Conservation (phyloP, 2,329 filamentous ascomycete genomes). For the Ambrosiella cleistominuta region DNA sequence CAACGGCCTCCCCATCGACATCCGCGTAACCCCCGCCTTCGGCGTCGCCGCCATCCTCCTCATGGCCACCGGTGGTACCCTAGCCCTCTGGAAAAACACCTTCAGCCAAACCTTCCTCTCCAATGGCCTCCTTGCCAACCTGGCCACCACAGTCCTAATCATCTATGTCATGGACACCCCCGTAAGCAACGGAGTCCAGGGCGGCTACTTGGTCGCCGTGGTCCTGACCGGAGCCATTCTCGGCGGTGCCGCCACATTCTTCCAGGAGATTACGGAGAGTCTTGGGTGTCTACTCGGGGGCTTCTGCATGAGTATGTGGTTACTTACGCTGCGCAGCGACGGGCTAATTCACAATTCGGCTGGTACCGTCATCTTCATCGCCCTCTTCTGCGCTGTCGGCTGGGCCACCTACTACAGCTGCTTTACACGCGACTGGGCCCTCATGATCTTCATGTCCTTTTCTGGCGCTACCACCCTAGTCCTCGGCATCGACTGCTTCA, state of each 20-base stretch:
- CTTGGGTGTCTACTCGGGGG: slow-evolving; percentile 78
- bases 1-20: slow-evolving; percentile 40
- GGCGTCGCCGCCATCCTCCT: slow-evolving; percentile 64
- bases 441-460: slow-evolving; percentile 65
- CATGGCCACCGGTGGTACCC: slow-evolving; percentile 50
- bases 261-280: slow-evolving; percentile 63
- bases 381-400: slow-evolving; percentile 46
- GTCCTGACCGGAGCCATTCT: slow-evolving; percentile 56
- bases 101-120: slow-evolving; percentile 70
- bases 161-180: slow-evolving; percentile 76
- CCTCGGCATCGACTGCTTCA: slow-evolving; percentile 81
- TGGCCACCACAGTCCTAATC: slow-evolving; percentile 67
- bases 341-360: slow-evolving; percentile 48
- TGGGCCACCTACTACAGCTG: slow-evolving; percentile 66
- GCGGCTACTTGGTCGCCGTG: slow-evolving; percentile 67
- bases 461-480: slow-evolving; percentile 62
- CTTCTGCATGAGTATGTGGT: slow-evolving; percentile 80
- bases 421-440: slow-evolving; percentile 57
- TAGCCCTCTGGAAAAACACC: slow-evolving; percentile 60
- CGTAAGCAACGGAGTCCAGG: slow-evolving; percentile 58
- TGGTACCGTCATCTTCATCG: slow-evolving; percentile 58
- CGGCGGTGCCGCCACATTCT: slow-evolving; percentile 57
- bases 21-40: slow-evolving; percentile 62
- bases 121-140: slow-evolving; percentile 50
- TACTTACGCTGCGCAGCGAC: slow-evolving; percentile 59